Evolutionary conservation across 2,329 filamentous ascomycete genomes (phyloP).

Genomic region (Aspergillus ruber): DNA sequence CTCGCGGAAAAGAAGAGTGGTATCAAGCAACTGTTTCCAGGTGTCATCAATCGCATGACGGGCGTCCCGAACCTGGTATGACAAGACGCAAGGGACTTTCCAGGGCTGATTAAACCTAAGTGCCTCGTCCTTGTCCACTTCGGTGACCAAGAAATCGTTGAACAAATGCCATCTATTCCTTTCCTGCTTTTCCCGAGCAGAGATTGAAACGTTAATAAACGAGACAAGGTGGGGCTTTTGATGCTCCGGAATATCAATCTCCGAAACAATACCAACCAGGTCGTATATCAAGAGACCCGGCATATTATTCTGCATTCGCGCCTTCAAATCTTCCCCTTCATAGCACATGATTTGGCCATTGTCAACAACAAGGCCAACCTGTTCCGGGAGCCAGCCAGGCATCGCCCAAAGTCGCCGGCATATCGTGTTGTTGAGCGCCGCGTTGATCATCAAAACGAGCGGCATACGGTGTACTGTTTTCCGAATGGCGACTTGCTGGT

Average conservation of each 20-base stretch:
- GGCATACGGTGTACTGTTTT: slow-evolving; percentile 80
- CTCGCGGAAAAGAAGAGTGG: slow-evolving; percentile 74
- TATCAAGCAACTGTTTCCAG: slow-evolving; percentile 82
- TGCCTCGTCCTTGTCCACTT: slow-evolving; percentile 73
- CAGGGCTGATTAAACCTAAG: slow-evolving; percentile 82
- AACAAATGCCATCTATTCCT: slow-evolving; percentile 87
- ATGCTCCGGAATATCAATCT: slow-evolving; percentile 78
- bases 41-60: slow-evolving; percentile 76
- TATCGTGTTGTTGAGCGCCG: slow-evolving; percentile 64
- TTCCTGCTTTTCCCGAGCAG: slow-evolving; percentile 40
- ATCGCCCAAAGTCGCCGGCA: slow-evolving; percentile 73
- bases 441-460: slow-evolving; percentile 79
- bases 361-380: slow-evolving; percentile 87
- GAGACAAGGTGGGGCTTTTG: slow-evolving; percentile 88
- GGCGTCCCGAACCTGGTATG: slow-evolving; percentile 75
- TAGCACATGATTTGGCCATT: slow-evolving; percentile 92
- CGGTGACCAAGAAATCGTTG: slow-evolving; percentile 90
- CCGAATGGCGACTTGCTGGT: slow-evolving; percentile 77
- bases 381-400: slow-evolving; percentile 84
- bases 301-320: slow-evolving; percentile 70
- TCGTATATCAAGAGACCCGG: slow-evolving; percentile 86
- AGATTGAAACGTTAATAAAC: slow-evolving; percentile 69
- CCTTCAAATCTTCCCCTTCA: slow-evolving; percentile 80
- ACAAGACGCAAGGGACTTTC: slow-evolving; percentile 85
- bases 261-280: slow-evolving; percentile 78